Evolutionary conservation across 2,329 filamentous ascomycete genomes (phyloP), one percentile per base, ranked within the genome.

Genomic region (Diplodia scrobiculata): DNA sequence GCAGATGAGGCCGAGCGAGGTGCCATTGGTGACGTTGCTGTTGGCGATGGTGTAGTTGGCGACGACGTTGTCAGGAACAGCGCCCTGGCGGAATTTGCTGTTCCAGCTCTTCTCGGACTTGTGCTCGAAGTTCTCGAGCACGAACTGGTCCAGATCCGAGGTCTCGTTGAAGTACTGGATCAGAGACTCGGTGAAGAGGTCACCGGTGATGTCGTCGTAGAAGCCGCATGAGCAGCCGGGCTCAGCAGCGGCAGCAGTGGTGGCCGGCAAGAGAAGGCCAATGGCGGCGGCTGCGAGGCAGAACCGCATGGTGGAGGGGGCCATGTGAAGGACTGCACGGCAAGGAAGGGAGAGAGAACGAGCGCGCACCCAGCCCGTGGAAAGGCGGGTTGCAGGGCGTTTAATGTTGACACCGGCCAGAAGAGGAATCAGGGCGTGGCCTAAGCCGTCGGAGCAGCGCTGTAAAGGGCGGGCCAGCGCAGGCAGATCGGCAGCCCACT

Each of bases 161-260:
- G 81, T 80, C 67, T 83, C 82, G 69, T 84, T 84, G 76, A 84
- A 84, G 71, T 83, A 84, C 4, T 80, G 73, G 55, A 83, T 80
- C 29, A 81, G 75, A 7, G 79, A 79, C 52, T 84, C 81, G 0
- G 81, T 84, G 68, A 79, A 83, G 11, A 81, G 68, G 19, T 75
- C 69, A 9, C 74, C 70, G 2, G 77, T 78, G 7, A 70, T 67
- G 0, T 70, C 67, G 68, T 84, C 81, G 66, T 77, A 76, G 67
- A 79, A 84, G 13, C 82, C 82, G 69, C 82, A 84, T 29, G 75
- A 74, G 68, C 82, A 84, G 66, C 77, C 65, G 3, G 34, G 4
- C 10, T 13, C 7, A 6, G 34, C 34, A 10, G 65, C 65, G 6
- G 19, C 11, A 34, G 48, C 32, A 21, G 62, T 21, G 38, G 7